Conservation (phyloP, 176 grass and related monocot species). For the Ensete ventricosum region DNA sequence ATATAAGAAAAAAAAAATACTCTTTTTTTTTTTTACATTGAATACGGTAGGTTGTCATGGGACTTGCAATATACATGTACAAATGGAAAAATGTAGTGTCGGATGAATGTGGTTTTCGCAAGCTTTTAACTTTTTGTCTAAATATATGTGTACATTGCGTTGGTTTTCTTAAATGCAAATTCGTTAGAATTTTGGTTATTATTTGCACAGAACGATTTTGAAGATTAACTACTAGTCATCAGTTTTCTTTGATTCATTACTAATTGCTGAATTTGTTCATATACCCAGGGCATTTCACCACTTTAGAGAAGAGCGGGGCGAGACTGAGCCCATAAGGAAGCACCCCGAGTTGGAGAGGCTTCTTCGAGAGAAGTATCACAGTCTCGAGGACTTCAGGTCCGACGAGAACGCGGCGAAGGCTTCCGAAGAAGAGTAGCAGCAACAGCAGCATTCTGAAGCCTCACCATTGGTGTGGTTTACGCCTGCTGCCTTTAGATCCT, state of each 20-base stretch:
- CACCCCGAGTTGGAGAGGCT: constrained; percentile 20
- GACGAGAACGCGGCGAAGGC: constrained; percentile 8
- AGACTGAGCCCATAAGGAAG: constrained; percentile 31
- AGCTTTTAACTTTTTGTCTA: too few species aligned
- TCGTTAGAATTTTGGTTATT: too few species aligned
- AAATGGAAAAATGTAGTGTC: too few species aligned
- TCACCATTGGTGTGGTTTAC: background rate
- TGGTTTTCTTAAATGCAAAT: too few species aligned
- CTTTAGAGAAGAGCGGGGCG: constrained; percentile 36
- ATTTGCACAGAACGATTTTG: too few species aligned
- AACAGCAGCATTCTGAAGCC: background rate
- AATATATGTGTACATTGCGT: too few species aligned
- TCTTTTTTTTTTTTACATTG: too few species aligned
- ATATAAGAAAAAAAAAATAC: too few species aligned
- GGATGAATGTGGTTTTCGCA: too few species aligned
- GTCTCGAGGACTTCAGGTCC: constrained; percentile 14
- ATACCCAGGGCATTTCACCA: constrained; percentile 86
- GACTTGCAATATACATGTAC: too few species aligned
- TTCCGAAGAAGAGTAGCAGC: background rate
- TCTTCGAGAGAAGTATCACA: constrained; percentile 5
- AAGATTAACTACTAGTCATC: background rate
- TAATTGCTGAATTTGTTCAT: background rate
- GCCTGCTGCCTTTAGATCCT: too few species aligned
- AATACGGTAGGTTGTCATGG: too few species aligned
- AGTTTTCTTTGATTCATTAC: background rate